These are phyloP conservation scores for Globisporangium canariense DNA, from an alignment of 352 stramenopile species.

Conservation along the genomic window DNA sequence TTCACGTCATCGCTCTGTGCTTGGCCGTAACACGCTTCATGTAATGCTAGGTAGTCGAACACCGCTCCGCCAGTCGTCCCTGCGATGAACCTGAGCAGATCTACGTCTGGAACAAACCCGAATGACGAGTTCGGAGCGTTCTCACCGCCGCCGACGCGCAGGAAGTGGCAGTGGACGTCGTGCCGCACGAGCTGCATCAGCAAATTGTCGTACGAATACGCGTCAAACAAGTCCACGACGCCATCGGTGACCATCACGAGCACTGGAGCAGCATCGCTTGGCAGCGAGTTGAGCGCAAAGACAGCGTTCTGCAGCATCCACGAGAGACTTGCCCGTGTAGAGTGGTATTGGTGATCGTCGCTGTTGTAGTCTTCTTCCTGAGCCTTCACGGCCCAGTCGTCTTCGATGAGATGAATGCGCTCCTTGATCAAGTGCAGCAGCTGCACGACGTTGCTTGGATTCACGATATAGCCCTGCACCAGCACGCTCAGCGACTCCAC, in stretches of 20 bases:
- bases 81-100: slow-evolving; percentile 75
- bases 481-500: slow-evolving; percentile 82
- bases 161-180: slow-evolving; percentile 84
- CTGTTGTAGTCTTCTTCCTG: slow-evolving; percentile 22
- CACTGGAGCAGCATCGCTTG: slow-evolving; percentile 64
- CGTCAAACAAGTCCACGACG: slow-evolving; percentile 75
- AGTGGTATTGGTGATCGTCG: slow-evolving; percentile 21
- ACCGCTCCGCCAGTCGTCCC: slow-evolving; percentile 65
- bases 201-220: slow-evolving; percentile 82
- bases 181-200: slow-evolving; percentile 88
- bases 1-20: slow-evolving; percentile 29
- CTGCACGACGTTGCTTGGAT: slow-evolving; percentile 39
- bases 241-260: slow-evolving; percentile 85
- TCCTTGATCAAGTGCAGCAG: slow-evolving; percentile 74
- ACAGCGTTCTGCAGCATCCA: slow-evolving; percentile 84
- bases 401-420: slow-evolving; percentile 75
- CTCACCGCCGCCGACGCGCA: slow-evolving; percentile 57
- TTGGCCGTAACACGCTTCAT: slow-evolving; percentile 47
- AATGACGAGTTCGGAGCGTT: slow-evolving; percentile 71
- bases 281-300: slow-evolving; percentile 85
- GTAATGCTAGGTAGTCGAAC: slow-evolving; percentile 59
- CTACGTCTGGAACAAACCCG: slow-evolving; percentile 80
- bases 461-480: slow-evolving; percentile 78
- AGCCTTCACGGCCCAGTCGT: slow-evolving; percentile 63
- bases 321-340: slow-evolving; percentile 51